Conservation (phyloP, 257 asterid genomes). For the Eustoma russellianum region DNA sequence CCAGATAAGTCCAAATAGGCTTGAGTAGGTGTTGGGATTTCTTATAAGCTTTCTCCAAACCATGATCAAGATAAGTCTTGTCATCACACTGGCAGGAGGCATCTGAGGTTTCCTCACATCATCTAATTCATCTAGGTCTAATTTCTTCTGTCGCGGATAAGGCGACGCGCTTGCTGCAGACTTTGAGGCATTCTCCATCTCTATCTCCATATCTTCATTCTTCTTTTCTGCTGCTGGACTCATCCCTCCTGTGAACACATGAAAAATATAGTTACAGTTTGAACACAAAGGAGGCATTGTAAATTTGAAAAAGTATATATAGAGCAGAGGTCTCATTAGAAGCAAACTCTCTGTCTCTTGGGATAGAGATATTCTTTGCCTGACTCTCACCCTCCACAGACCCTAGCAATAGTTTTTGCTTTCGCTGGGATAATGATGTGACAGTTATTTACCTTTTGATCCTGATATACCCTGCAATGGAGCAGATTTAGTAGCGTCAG, state of each 20-base stretch:
- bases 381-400: too few species aligned
- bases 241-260: slow-evolving; percentile 29
- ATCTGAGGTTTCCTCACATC: slow-evolving; percentile 57
- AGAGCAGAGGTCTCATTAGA: too few species aligned
- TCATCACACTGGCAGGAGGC: slow-evolving; percentile 98
- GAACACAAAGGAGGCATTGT: background rate
- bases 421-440: too few species aligned
- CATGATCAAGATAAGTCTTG: slow-evolving; percentile 82
- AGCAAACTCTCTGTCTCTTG: too few species aligned
- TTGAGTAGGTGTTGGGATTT: slow-evolving; percentile 91
- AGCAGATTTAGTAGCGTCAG: slow-evolving; percentile 47
- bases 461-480: slow-evolving; percentile 43
- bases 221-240: slow-evolving; percentile 33
- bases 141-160: slow-evolving; percentile 29
- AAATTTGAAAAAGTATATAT: background rate
- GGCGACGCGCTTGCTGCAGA: slow-evolving; percentile 40
- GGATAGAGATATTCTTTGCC: too few species aligned
- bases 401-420: background rate
- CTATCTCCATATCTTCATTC: slow-evolving; percentile 52
- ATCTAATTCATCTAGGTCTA: slow-evolving; percentile 45
- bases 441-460: slow-evolving; percentile 31
- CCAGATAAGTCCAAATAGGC: slow-evolving; percentile 79
- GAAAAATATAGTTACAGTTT: background rate
- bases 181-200: slow-evolving; percentile 44
- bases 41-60: slow-evolving; percentile 94